Conservation (phyloP, 306 rosid genomes). For the Vigna radiata region DNA sequence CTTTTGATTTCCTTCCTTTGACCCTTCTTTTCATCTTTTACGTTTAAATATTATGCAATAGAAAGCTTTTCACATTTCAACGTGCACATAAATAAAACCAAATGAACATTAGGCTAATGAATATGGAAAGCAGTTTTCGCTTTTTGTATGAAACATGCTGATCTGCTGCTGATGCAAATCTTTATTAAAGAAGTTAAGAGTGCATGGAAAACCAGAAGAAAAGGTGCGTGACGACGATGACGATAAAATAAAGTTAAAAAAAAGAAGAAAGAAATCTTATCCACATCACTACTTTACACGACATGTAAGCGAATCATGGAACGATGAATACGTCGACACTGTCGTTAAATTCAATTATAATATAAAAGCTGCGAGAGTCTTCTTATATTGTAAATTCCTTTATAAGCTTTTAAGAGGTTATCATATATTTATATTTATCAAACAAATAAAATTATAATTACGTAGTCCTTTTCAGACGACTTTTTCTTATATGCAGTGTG, state of each 20-base stretch:
- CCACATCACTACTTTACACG: conserved; percentile 73
- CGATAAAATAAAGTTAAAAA: conserved; percentile 43
- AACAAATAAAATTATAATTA: background rate
- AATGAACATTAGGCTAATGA: conserved; percentile 13
- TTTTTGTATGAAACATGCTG: conserved; percentile 41
- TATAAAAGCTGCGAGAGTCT: conserved; percentile 35
- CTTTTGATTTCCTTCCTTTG: conserved; percentile 51
- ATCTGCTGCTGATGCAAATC: conserved; percentile 58
- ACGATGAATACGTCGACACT: conserved; percentile 36
- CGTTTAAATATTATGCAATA: background rate
- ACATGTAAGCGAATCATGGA: conserved; percentile 51
- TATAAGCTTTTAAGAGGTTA: conserved; percentile 48
- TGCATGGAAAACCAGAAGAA: conserved; percentile 36
- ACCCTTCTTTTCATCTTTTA: conserved; percentile 39
- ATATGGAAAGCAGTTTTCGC: conserved; percentile 36
- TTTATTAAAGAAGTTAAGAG: conserved; percentile 53
- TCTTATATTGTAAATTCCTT: conserved; percentile 47
- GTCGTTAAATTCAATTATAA: conserved; percentile 40
- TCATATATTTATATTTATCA: conserved; percentile 15
- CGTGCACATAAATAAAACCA: conserved; percentile 2
- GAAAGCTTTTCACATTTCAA: too few relatives aligned
- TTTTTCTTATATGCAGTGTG: background rate
- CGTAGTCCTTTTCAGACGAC: background rate
- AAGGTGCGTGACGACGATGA: conserved; percentile 42
- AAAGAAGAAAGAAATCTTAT: conserved; percentile 58